Conservation (phyloP, 2,329 filamentous ascomycete genomes). For the Harringtonia lauricola region DNA sequence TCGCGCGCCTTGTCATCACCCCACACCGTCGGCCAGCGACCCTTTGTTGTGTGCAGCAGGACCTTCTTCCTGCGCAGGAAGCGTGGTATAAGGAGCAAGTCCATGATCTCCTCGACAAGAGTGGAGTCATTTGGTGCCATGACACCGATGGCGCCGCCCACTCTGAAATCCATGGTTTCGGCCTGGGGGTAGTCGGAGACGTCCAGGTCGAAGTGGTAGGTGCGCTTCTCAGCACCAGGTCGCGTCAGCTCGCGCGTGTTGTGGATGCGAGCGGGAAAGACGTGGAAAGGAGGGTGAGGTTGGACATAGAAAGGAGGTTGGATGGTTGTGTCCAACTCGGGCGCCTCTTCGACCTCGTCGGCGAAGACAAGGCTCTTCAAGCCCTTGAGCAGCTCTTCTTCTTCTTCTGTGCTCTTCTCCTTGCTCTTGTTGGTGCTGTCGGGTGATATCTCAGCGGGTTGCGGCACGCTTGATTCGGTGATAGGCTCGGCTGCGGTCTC, state of each 20-base stretch:
- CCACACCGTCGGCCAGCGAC: slow-evolving; percentile 97
- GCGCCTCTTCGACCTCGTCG: slow-evolving; percentile 14
- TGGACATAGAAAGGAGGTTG: slow-evolving; percentile 86
- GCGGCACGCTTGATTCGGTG: too few relatives aligned
- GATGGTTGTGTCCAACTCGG: slow-evolving; percentile 41
- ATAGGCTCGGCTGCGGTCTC: too few relatives aligned
- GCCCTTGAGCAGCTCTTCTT: slow-evolving; percentile 14
- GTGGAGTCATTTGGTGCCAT: slow-evolving; percentile 73
- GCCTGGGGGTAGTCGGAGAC: slow-evolving; percentile 85
- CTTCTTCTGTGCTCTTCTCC: slow-evolving; percentile 8
- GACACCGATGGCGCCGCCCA: slow-evolving; percentile 89
- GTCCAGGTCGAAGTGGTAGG: slow-evolving; percentile 94
- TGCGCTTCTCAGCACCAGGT: slow-evolving; percentile 86
- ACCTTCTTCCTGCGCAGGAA: slow-evolving; percentile 78
- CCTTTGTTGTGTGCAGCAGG: slow-evolving; percentile 63
- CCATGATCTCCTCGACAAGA: slow-evolving; percentile 73
- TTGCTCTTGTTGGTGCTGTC: not conserved
- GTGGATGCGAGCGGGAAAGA: slow-evolving; percentile 82
- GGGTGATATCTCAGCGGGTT: too few relatives aligned
- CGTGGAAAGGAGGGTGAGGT: slow-evolving; percentile 85
- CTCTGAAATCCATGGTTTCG: slow-evolving; percentile 81
- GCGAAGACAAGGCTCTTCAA: slow-evolving; percentile 22
- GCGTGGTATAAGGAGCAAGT: slow-evolving; percentile 69
- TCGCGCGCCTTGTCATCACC: slow-evolving; percentile 78
- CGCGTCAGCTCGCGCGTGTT: slow-evolving; percentile 78